Evolutionary conservation across 2,329 filamentous ascomycete genomes (phyloP).

Genomic region (Penicillium sp.): DNA sequence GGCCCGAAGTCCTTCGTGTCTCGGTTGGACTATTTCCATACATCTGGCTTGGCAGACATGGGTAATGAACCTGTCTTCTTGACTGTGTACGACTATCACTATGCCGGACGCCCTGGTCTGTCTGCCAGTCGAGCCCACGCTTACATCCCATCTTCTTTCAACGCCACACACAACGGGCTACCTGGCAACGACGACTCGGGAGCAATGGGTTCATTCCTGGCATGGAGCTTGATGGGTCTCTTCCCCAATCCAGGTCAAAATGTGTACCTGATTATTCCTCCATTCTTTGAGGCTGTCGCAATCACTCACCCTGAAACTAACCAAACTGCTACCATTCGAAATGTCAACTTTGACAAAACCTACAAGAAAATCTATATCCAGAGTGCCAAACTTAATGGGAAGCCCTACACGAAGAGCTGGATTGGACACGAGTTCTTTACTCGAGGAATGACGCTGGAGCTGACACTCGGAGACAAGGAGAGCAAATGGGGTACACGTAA

Average conservation of each 20-base stretch:
- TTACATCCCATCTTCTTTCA: conserved; percentile 63
- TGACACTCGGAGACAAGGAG: conserved; percentile 60
- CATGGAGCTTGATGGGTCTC: conserved; percentile 65
- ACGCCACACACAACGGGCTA: conserved; percentile 55
- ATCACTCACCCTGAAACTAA: conserved; percentile 58
- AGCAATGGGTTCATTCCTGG: conserved; percentile 65
- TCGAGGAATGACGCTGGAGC: conserved; percentile 61
- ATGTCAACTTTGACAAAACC: conserved; percentile 57
- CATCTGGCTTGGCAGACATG: conserved; percentile 61
- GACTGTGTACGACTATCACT: conserved; percentile 66
- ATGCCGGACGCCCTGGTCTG: conserved; percentile 59
- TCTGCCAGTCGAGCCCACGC: conserved; percentile 54
- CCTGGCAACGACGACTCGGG: conserved; percentile 68
- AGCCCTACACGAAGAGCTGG: conserved; percentile 63
- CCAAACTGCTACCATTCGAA: conserved; percentile 58
- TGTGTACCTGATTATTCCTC: conserved; percentile 66
- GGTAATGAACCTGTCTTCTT: conserved; percentile 64
- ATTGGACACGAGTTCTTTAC: conserved; percentile 66
- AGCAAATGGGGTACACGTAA: conserved; percentile 62
- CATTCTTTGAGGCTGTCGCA: conserved; percentile 60
- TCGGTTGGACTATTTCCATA: conserved; percentile 63
- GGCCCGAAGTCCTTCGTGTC: conserved; percentile 56
- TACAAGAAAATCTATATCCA: conserved; percentile 63
- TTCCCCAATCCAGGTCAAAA: conserved; percentile 67
- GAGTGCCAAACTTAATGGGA: conserved; percentile 61